Evolutionary conservation across 2,329 filamentous ascomycete genomes (phyloP).

Genomic region (Penicillium freii): DNA sequence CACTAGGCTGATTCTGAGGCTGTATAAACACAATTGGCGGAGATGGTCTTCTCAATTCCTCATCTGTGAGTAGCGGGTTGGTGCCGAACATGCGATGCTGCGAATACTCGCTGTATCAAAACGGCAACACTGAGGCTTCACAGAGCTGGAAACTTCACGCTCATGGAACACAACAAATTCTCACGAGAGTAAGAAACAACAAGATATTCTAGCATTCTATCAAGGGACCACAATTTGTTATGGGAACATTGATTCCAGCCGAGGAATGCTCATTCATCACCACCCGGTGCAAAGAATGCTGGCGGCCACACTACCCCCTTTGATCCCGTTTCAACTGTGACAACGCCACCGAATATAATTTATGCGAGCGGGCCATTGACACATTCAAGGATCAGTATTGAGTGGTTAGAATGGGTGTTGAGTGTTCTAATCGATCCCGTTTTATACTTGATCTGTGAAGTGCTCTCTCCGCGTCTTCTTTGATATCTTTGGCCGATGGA

Average conservation of each 20-base stretch:
- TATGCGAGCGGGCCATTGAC: not conserved
- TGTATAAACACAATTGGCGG: not conserved
- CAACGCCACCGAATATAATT: not conserved
- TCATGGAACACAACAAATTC: slow-evolving; percentile 4
- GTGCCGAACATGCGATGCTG: not conserved
- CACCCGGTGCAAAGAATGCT: slow-evolving; percentile 32
- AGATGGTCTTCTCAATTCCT: not conserved
- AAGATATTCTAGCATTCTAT: slow-evolving; percentile 10
- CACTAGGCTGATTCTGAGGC: not conserved
- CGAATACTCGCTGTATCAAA: not conserved
- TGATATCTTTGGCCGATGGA: not conserved
- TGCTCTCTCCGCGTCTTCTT: not conserved
- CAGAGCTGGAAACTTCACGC: not conserved
- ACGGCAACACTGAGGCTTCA: slow-evolving; percentile 3
- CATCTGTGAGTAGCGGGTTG: slow-evolving; percentile 10
- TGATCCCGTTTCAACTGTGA: not conserved
- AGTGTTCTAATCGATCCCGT: not conserved
- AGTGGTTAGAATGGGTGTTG: slow-evolving; percentile 7
- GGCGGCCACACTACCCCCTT: slow-evolving; percentile 20
- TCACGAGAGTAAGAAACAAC: slow-evolving; percentile 8
- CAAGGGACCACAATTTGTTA: slow-evolving; percentile 30
- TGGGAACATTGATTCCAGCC: slow-evolving; percentile 22
- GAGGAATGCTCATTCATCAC: slow-evolving; percentile 36
- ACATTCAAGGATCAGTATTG: not conserved
- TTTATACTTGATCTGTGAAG: not conserved